These are phyloP conservation scores for Setomelanomma holmii DNA, from an alignment of 2,329 filamentous ascomycete species.

Conservation along the genomic window DNA sequence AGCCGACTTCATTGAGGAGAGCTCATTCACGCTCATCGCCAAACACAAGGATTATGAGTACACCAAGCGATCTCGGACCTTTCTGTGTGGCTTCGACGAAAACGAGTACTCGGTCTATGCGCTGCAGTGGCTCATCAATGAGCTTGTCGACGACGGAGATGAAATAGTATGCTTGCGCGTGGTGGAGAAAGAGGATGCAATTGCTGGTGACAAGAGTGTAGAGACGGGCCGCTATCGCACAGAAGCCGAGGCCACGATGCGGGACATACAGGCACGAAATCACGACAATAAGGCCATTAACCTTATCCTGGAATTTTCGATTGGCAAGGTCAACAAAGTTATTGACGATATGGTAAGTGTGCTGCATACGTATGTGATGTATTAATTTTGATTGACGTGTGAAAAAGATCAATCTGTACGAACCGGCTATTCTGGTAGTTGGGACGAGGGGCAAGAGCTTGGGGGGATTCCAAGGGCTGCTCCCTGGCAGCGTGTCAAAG, in stretches of 20 bases:
- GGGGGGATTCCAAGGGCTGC: conserved; percentile 83
- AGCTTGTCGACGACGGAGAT: conserved; percentile 91
- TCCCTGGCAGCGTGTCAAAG: conserved; percentile 90
- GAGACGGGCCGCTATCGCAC: conserved; percentile 75
- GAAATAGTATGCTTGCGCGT: conserved; percentile 91
- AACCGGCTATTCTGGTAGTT: conserved; percentile 89
- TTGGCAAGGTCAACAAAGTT: conserved; percentile 87
- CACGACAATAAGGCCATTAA: conserved; percentile 83
- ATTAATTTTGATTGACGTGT: conserved; percentile 6
- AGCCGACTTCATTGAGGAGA: conserved; percentile 63
- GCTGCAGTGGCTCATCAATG: conserved; percentile 88
- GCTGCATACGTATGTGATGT: background rate
- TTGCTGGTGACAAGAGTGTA: conserved; percentile 65
- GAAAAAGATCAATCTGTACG: conserved; percentile 86
- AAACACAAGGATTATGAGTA: conserved; percentile 87
- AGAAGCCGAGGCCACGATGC: conserved; percentile 77
- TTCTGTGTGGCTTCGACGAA: conserved; percentile 89
- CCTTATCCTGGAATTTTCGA: conserved; percentile 83
- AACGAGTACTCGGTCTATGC: conserved; percentile 93
- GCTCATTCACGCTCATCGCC: conserved; percentile 80
- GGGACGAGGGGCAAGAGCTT: conserved; percentile 85
- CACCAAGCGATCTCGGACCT: conserved; percentile 81
- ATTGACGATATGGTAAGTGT: conserved; percentile 84
- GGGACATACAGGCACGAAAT: conserved; percentile 81
- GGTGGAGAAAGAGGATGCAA: conserved; percentile 80